Conservation (phyloP, 306 rosid genomes). For the Prosopis cineraria region DNA sequence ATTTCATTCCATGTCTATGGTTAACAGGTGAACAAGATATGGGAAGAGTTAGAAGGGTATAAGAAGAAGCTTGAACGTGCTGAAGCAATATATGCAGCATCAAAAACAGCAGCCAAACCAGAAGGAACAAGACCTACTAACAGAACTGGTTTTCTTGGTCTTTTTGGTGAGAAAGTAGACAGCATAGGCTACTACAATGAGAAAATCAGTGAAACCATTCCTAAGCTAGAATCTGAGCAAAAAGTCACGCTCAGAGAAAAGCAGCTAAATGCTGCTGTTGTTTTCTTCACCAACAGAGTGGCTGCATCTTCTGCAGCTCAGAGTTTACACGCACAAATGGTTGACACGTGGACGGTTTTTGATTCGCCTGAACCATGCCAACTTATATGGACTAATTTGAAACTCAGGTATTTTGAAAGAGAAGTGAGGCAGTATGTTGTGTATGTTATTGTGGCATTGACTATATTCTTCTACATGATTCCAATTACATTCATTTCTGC, state of each 20-base stretch:
- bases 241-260: slow-evolving; percentile 79
- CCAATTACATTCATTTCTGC: slow-evolving; percentile 77
- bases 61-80: slow-evolving; percentile 81
- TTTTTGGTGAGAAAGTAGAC: slow-evolving; percentile 76
- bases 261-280: slow-evolving; percentile 77
- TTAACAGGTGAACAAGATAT: slow-evolving; percentile 70
- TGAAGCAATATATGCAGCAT: slow-evolving; percentile 60
- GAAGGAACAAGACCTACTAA: slow-evolving; percentile 79
- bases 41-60: slow-evolving; percentile 62
- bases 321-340: slow-evolving; percentile 76
- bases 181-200: slow-evolving; percentile 67
- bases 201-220: slow-evolving; percentile 55
- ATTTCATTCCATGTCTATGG: slow-evolving; percentile 22
- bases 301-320: slow-evolving; percentile 89
- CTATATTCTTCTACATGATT: slow-evolving; percentile 72
- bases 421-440: slow-evolving; percentile 70
- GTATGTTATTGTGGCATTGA: slow-evolving; percentile 67
- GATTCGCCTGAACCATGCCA: slow-evolving; percentile 82
- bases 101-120: slow-evolving; percentile 63
- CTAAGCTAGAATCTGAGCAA: slow-evolving; percentile 78
- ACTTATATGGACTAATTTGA: slow-evolving; percentile 77
- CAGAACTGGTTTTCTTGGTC: slow-evolving; percentile 79
- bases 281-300: slow-evolving; percentile 70
- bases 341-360: slow-evolving; percentile 66
- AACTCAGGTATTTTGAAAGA: slow-evolving; percentile 59